phyloP scores from a whole-genome alignment of 139 green algal genomes.

The Chlorella sp. region DNA sequence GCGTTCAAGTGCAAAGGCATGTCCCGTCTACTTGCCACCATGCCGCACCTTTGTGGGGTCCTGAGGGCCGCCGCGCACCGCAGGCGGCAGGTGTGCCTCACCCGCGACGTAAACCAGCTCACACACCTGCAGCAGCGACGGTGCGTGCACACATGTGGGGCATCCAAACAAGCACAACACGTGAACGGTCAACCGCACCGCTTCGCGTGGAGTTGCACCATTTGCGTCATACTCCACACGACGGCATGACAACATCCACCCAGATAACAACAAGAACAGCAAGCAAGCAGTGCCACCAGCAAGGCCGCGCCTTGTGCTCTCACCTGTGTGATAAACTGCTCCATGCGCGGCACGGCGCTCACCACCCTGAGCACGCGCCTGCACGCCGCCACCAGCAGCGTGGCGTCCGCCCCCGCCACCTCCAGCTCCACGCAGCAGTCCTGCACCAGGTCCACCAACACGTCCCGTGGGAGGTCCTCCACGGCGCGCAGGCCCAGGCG shows the following conservation, averaged over 20 bases:
- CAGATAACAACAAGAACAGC: no score
- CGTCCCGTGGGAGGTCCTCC: slow-evolving; percentile 43
- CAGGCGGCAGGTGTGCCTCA: slow-evolving; percentile 28
- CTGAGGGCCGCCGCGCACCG: slow-evolving; percentile 13
- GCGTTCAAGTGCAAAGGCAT: no score
- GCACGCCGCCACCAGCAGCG: slow-evolving; percentile 27
- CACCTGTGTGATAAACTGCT: slow-evolving; percentile 40
- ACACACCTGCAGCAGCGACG: slow-evolving; percentile 33
- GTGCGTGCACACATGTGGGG: no score
- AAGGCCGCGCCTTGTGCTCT: no score
- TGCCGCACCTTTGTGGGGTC: slow-evolving; percentile 11
- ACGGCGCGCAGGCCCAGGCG: slow-evolving; percentile 51
- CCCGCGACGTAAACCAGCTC: slow-evolving; percentile 31
- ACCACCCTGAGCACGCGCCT: slow-evolving; percentile 29
- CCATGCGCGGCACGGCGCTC: slow-evolving; percentile 31
- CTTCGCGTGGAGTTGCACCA: no score
- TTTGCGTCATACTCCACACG: no score
- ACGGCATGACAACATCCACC: no score
- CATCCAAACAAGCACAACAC: no score
- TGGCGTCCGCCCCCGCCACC: slow-evolving; percentile 48
- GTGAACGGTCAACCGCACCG: no score
- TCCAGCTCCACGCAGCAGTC: slow-evolving; percentile 68
- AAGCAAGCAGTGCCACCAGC: no score
- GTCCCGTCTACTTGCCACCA: no score
- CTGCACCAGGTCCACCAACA: slow-evolving; percentile 66